A percentile compares a stretch with the other conserved stretches of the same genome.
Conservation (phyloP, 2,329 filamentous ascomycete species). For the Alternaria novae-zelandiae region DNA sequence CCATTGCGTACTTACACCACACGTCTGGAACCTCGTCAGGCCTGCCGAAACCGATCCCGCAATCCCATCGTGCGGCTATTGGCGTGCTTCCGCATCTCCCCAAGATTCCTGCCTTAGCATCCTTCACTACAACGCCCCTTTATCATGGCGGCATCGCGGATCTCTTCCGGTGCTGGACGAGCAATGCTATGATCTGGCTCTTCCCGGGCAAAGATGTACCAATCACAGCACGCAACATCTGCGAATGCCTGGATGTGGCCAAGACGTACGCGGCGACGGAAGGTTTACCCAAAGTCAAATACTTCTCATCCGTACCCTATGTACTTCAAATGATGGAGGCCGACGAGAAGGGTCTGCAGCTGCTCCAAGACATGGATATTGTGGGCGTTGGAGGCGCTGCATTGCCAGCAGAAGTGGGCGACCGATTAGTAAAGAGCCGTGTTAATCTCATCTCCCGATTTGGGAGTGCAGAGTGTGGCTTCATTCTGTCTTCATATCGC, state of each 20-base stretch:
- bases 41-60: slow-evolving; percentile 67
- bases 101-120: slow-evolving; percentile 49
- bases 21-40: slow-evolving; percentile 71
- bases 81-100: slow-evolving; percentile 61
- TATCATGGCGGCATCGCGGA: slow-evolving; percentile 72
- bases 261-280: slow-evolving; percentile 19
- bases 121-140: slow-evolving; percentile 69
- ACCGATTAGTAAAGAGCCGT: slow-evolving; percentile 57
- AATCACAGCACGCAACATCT: slow-evolving; percentile 63
- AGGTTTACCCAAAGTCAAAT: slow-evolving; percentile 52
- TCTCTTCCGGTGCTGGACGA: slow-evolving; percentile 67
- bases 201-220: slow-evolving; percentile 64
- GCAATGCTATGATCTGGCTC: slow-evolving; percentile 65
- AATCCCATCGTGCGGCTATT: slow-evolving; percentile 62
- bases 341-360: slow-evolving; percentile 82
- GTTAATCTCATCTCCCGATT: slow-evolving; percentile 68
- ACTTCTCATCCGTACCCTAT: slow-evolving; percentile 75
- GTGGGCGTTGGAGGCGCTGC: slow-evolving; percentile 70
- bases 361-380: slow-evolving; percentile 63
- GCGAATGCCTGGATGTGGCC: slow-evolving; percentile 55
- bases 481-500: slow-evolving; percentile 67
- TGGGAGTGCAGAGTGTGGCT: slow-evolving; percentile 71
- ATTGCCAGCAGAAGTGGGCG: slow-evolving; percentile 60
- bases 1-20: slow-evolving; percentile 66
- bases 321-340: slow-evolving; percentile 88